These are phyloP conservation scores for Penicillium odoratum DNA, from an alignment of 495 filamentous ascomycete species.

Conservation along the genomic window DNA sequence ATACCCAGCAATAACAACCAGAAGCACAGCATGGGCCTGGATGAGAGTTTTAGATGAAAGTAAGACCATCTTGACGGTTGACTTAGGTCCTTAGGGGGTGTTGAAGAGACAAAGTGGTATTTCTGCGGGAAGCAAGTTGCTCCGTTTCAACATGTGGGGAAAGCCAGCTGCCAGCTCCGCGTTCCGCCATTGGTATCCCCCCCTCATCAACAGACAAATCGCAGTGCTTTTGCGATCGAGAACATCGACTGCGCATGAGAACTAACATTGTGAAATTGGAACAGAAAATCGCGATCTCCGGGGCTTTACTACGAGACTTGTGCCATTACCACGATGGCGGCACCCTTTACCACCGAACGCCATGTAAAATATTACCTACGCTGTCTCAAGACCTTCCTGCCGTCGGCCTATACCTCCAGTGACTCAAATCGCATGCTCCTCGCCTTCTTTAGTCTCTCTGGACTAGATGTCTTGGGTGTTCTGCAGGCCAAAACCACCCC, in stretches of 20 bases:
- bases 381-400: constrained; percentile 80
- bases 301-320: background rate
- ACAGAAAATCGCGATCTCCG: background rate
- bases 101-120: constrained; percentile 7
- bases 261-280: background rate
- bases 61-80: constrained; percentile 62
- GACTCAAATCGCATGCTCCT: constrained; percentile 89
- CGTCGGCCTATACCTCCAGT: constrained; percentile 75
- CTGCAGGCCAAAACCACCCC: constrained; percentile 56
- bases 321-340: constrained; percentile 32
- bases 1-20: constrained; percentile 78
- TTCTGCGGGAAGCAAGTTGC: background rate
- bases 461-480: constrained; percentile 74
- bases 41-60: constrained; percentile 76
- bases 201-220: constrained; percentile 14
- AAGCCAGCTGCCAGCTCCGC: constrained; percentile 6
- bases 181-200: constrained; percentile 15
- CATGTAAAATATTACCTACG: constrained; percentile 94
- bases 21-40: constrained; percentile 75
- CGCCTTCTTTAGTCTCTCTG: constrained; percentile 81
- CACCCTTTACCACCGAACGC: constrained; percentile 62
- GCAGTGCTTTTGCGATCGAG: background rate
- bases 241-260: background rate
- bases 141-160: constrained; percentile 22
- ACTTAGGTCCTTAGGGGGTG: background rate